Percentiles rank a stretch among this genome's conserved stretches.
Conservation (phyloP, 2,329 filamentous ascomycete genomes). For the Sclerotinia nivalis region DNA sequence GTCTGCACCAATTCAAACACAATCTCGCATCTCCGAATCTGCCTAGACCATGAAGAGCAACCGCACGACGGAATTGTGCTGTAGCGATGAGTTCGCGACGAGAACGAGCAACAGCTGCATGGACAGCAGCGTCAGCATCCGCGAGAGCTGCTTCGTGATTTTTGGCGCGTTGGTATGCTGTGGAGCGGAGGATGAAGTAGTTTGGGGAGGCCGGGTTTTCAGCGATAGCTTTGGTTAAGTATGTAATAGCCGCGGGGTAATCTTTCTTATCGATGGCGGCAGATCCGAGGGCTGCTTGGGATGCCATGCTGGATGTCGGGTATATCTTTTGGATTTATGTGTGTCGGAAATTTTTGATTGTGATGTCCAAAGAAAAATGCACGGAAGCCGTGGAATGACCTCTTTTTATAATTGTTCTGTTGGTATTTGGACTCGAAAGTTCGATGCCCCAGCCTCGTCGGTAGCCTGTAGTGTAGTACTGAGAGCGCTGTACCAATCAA, state of each 20-base stretch:
- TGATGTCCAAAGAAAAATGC: not conserved
- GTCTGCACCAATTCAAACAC: constrained; percentile 61
- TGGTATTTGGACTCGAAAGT: constrained; percentile 7
- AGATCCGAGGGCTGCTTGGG: constrained; percentile 52
- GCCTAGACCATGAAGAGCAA: constrained; percentile 69
- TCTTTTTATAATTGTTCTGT: not conserved
- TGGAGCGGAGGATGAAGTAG: constrained; percentile 82
- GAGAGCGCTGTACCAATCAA: not conserved
- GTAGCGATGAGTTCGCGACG: constrained; percentile 74
- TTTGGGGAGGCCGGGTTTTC: constrained; percentile 68
- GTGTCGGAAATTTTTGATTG: not conserved
- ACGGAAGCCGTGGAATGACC: not conserved
- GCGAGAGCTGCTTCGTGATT: constrained; percentile 64
- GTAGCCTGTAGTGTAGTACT: not conserved
- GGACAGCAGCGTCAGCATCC: constrained; percentile 68
- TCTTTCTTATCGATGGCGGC: constrained; percentile 64
- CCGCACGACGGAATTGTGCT: constrained; percentile 78
- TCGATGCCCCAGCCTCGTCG: constrained; percentile 1
- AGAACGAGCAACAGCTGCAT: constrained; percentile 64
- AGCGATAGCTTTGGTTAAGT: constrained; percentile 66
- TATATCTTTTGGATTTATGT: not conserved
- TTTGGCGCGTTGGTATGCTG: constrained; percentile 68
- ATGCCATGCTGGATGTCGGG: constrained; percentile 46
- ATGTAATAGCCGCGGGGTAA: constrained; percentile 65
- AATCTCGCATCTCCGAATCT: constrained; percentile 74